Base-by-base conservation (phyloP, 2,329 filamentous ascomycete genomes). In the Bisporella sp. region DNA sequence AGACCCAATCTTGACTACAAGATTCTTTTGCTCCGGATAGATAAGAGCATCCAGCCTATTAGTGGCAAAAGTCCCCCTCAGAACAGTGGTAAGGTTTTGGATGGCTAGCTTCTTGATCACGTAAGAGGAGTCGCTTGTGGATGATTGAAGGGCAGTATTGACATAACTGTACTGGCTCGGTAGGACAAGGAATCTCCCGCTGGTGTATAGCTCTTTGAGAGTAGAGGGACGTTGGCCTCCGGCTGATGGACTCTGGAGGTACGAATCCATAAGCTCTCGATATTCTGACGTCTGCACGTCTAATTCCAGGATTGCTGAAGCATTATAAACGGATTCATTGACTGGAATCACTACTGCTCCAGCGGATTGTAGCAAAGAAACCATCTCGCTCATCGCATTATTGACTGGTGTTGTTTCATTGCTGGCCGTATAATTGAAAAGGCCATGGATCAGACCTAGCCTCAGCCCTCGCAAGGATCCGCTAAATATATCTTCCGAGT, bases 251-350 rank as follows among this genome's bases (percentile, higher is more conserved):
- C 69, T 68, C 31, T 71, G 66, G 0, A 86, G 72, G 59, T 86
- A 85, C 1, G 62, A 53, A 51, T 82, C 70, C 56, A 85, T 71
- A 28, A 67, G 60, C 58, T 82, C 71, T 12, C 75, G 72, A 61
- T 77, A 82, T 58, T 86, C 82, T 59, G 71, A 81, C 7, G 71
- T 71, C 57, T 87, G 82, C 1, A 81, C 78, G 57, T 85, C 82
- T 12, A 78, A 69, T 3, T 68, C 59, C 4, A 62, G 60, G 41
- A 85, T 73, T 4, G 68, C 63, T 1, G 72, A 72, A 1, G 76
- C 69, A 56, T 84, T 76, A 61, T 81, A 82, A 12, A 73, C 54
- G 1, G 68, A 41, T 5, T 71, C 68, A 6, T 66, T 70, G 50
- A 83, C 74, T 32, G 73, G 70, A 12, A 83, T 58, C 2, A 83